A percentile compares a stretch with the other conserved stretches of the same genome.
Evolutionary conservation across 257 asterid genomes (phyloP).

Genomic region (Nicotiana undulata): DNA sequence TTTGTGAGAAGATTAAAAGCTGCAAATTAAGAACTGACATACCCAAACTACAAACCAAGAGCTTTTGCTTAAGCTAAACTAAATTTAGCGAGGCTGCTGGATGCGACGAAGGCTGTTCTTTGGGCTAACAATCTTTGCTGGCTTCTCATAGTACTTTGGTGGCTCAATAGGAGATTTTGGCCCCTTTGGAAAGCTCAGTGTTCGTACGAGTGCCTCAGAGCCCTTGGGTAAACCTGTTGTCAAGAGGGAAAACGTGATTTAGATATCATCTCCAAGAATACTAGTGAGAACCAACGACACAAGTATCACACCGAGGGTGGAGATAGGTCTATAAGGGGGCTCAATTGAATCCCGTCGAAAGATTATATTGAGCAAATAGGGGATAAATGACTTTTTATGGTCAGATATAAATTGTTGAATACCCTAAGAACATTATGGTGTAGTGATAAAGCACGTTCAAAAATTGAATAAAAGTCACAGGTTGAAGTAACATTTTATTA

Average conservation of each 20-base stretch:
- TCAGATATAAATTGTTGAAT: no score
- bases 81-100: constrained; percentile 84
- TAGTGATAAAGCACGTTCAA: no score
- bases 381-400: no score
- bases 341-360: no score
- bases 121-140: constrained; percentile 55
- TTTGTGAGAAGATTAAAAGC: background rate
- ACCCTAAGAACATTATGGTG: no score
- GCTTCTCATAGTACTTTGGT: constrained; percentile 53
- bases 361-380: no score
- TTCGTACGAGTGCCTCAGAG: constrained; percentile 35
- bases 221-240: constrained; percentile 32
- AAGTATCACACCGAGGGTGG: background rate
- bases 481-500: no score
- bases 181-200: constrained; percentile 25
- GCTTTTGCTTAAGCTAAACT: constrained; percentile 9
- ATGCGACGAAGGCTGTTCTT: constrained; percentile 75
- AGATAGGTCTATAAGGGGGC: no score
- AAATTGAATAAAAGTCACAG: no score
- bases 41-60: constrained; percentile 19
- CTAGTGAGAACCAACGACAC: background rate
- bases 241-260: background rate
- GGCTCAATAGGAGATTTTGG: constrained; percentile 32
- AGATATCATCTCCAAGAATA: background rate
- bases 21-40: background rate